Base-by-base conservation (phyloP, 1,284 basidiomycete species). In the Ustanciosporium gigantosporum region DNA sequence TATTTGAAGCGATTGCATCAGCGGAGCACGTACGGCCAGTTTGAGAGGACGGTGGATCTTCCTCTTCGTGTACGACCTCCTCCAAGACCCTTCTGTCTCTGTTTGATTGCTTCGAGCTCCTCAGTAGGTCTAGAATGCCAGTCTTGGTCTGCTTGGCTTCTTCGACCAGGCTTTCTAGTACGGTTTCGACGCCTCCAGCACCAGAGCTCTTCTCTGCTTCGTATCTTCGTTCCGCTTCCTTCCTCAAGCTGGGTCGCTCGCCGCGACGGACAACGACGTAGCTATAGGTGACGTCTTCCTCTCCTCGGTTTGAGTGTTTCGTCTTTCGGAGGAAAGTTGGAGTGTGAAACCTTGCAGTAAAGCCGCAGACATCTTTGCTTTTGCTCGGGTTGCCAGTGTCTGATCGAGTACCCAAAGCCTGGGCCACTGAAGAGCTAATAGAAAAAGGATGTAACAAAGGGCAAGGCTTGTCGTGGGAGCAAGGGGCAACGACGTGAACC, bases 191-290 rank as follows among this genome's bases (percentile, higher is more conserved):
- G 2, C 13, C 29, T 15, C 11, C 36, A 19, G 22, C 24, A 3
- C 19, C 23, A n/a, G n/a, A n/a, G n/a, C n/a, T n/a, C n/a, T n/a
- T n/a, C 4, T 2, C 11, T 2, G 20, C 40, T n/a, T n/a, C n/a
- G 16, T 52, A 9, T 29, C 46, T 43, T 8, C 50, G 23, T 17
- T 47, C 24, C n/a, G 58, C 51, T 20, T 60, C 47, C 3, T 31
- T n/a, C 2, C 56, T 36, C 11, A 75, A 25, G n/a, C 53, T 41
- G 0, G 82, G 92, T 42, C 93, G 82, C 20, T 80, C 58, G 1
- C 93, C 94, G 31, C 91, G 84, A 24, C 86, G 86, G 42, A 99
- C 83, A 22, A 93, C 88, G 31, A 97, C 86, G 76, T 98, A 99
- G 16, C 90, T 90, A 76, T 92, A 96, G 23, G 85, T 85, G 27